These are phyloP conservation scores for Ziziphus jujuba DNA, from an alignment of 306 rosid genomes.

Conservation along the genomic window DNA sequence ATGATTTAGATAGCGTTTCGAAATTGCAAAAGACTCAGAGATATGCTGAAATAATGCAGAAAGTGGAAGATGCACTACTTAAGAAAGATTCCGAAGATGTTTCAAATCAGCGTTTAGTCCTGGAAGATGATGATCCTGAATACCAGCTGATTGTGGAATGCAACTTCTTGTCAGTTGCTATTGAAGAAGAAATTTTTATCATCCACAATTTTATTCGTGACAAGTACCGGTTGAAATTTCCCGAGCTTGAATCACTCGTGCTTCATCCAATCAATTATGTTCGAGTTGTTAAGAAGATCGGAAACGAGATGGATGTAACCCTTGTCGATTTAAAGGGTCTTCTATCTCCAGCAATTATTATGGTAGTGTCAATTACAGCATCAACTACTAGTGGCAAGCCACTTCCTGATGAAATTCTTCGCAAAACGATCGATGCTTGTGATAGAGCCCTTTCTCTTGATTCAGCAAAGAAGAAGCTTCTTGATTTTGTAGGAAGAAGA, in stretches of 20 bases:
- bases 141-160: constrained; percentile 94
- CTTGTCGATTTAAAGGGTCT: constrained; percentile 96
- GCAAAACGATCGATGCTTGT: constrained; percentile 79
- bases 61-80: constrained; percentile 89
- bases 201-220: constrained; percentile 94
- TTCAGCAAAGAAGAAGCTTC: constrained; percentile 82
- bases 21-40: constrained; percentile 89
- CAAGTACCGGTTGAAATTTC: constrained; percentile 88
- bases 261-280: constrained; percentile 97
- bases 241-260: constrained; percentile 91
- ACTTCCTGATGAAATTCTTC: constrained; percentile 81
- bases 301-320: constrained; percentile 88
- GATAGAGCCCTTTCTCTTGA: constrained; percentile 95
- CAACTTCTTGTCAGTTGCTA: constrained; percentile 84
- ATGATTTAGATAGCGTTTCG: constrained; percentile 91
- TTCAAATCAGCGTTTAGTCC: constrained; percentile 51
- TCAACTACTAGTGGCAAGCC: constrained; percentile 99
- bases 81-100: constrained; percentile 58
- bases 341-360: constrained; percentile 83
- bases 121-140: constrained; percentile 97
- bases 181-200: constrained; percentile 87
- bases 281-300: constrained; percentile 93
- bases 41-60: constrained; percentile 78
- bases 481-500: constrained; percentile 92
- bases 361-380: constrained; percentile 97